These are phyloP conservation scores for Metarhizium sp. DNA, from an alignment of 2,329 filamentous ascomycete species.

Conservation along the genomic window DNA sequence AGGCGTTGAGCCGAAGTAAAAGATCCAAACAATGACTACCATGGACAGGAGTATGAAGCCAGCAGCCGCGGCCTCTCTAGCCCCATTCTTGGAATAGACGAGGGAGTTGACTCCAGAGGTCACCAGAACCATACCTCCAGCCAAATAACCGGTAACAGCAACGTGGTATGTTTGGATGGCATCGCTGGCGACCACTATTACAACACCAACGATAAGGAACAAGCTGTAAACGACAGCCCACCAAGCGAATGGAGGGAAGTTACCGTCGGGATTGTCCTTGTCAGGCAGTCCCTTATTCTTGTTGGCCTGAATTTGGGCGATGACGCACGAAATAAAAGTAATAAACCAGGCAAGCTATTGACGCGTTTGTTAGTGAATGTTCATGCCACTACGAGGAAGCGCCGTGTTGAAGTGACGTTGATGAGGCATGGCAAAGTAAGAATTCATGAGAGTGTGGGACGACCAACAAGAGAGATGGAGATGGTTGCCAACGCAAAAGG, in stretches of 20 bases:
- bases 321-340: slow-evolving; percentile 76
- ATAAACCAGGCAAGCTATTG: slow-evolving; percentile 87
- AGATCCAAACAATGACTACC: slow-evolving; percentile 93
- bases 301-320: slow-evolving; percentile 48
- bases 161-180: slow-evolving; percentile 83
- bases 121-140: slow-evolving; percentile 73
- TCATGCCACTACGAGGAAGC: not conserved
- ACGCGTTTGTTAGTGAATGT: not conserved
- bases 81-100: slow-evolving; percentile 64
- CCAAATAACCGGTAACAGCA: slow-evolving; percentile 80
- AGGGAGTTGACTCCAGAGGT: slow-evolving; percentile 80
- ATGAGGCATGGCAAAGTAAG: not conserved
- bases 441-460: not conserved
- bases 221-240: slow-evolving; percentile 84
- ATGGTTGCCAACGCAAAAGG: slow-evolving; percentile 92
- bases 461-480: slow-evolving; percentile 79
- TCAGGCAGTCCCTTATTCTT: slow-evolving; percentile 8
- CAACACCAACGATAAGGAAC: slow-evolving; percentile 70
- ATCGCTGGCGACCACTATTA: slow-evolving; percentile 76
- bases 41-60: slow-evolving; percentile 93
- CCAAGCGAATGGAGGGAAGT: slow-evolving; percentile 84
- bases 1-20: slow-evolving; percentile 93
- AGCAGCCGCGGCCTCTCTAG: slow-evolving; percentile 78
- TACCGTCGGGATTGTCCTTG: slow-evolving; percentile 14
- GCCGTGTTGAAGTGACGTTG: not conserved